Evolutionary conservation across 2,329 filamentous ascomycete genomes (phyloP), one percentile per base, ranked within the genome.

Genomic region (Calonectria naviculata): DNA sequence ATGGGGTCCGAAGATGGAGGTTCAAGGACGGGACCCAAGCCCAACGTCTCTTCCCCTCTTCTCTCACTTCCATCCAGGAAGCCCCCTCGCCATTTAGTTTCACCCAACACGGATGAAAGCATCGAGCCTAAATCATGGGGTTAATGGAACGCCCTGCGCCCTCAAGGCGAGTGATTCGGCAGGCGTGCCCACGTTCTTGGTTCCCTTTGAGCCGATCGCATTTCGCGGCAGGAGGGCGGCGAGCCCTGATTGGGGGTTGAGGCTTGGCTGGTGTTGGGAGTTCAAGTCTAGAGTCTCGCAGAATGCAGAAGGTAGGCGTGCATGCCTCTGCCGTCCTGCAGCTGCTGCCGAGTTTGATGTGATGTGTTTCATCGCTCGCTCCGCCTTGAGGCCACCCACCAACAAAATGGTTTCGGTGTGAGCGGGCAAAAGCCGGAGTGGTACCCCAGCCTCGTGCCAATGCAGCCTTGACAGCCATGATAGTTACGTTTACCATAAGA

Each of bases 131-230:
- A 49, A 41, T 26, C 44, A 10, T 26, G 29, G 28, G 13, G 26
- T 44, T 13, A 28, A 52, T 42, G 42, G 42, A 36, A 36, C 26
- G 19, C 42, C 61, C 36, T 26, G 31, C 61, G 34, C n/a, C 21
- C 60, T 58, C 66, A 41, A 26, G 29, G 60, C 41, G 29, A 26
- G 21, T 41, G 56, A 63, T 47, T 58, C 34, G 47, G 36, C 46
- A 36, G 19, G 34, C 52, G 19, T 38, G 31, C 12, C 34, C 34
- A 52, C 15, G 41, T 10, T 15, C 34, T 61, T 65, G 44, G 42
- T 61, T 65, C 61, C 47, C 64, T 54, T 56, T 54, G 21, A 61
- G 42, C 54, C 28, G 62, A 38, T 58, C 47, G 67, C 62, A 70
- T 54, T 41, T 52, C 49, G 21, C 29, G 38, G 44, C 67, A 62